These are phyloP conservation scores for Auxenochlorella pyrenoidosa DNA, from an alignment of 139 green algal genomes.

Conservation along the genomic window DNA sequence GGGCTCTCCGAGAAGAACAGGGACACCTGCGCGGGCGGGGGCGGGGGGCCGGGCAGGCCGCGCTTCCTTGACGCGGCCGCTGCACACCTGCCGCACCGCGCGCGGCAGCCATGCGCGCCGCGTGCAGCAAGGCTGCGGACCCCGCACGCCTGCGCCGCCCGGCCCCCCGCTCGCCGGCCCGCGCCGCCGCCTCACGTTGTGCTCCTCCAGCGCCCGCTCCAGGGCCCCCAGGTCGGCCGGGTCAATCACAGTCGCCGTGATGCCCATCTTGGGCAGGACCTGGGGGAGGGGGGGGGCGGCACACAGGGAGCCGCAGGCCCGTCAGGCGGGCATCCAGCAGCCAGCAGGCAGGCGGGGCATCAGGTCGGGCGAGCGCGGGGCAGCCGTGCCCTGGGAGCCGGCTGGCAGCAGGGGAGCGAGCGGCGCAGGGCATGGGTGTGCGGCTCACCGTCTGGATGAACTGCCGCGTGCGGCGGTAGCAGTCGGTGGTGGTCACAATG, in stretches of 20 bases:
- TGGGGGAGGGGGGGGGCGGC: background rate
- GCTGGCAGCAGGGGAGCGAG: no score
- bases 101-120: background rate
- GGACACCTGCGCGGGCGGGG: no score
- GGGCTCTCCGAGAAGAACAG: constrained; percentile 99
- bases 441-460: constrained; percentile 34
- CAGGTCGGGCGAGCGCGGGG: no score
- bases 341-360: background rate
- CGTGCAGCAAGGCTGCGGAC: no score
- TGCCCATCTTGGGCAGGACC: constrained; percentile 97
- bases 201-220: constrained; percentile 71
- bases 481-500: constrained; percentile 99
- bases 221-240: constrained; percentile 91
- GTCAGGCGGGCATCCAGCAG: no score
- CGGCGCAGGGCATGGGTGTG: no score
- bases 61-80: no score
- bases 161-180: no score
- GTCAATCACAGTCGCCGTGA: constrained; percentile 94
- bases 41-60: no score
- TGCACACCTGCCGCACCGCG: background rate
- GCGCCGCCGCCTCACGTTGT: constrained; percentile 31
- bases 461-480: constrained; percentile 94
- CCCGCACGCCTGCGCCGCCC: no score
- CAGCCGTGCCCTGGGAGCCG: no score
- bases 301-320: background rate